Evolutionary conservation across 2,329 filamentous ascomycete genomes (phyloP), one percentile per base, ranked within the genome.

Genomic region (Colletotrichum gigasporum): DNA sequence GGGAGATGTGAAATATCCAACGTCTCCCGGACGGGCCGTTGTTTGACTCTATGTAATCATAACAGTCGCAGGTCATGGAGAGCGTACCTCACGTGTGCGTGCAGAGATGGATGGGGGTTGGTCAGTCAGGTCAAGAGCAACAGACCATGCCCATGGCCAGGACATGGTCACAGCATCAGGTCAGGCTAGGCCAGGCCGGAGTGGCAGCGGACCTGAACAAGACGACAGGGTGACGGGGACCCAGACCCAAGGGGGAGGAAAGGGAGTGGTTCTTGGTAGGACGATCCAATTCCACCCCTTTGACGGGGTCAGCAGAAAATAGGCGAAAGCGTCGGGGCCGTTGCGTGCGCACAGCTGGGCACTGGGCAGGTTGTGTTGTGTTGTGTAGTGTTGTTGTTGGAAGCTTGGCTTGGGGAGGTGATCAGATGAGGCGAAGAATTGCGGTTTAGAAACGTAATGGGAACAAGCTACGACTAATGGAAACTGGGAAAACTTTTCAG

Each of bases 401-500:
- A 47, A 54, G 50, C 44, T 47, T 65, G 48, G 53, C 44, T 51
- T 53, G 34, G 18, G 34, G 26, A 59, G 35, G 57, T 55, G 57
- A 60, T 67, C 56, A 54, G 52, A 62, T 66, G 65, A 63, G 63
- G 65, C 62, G 65, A 63, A 39, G 54, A 48, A 39, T 39, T 48
- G 53, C 50, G 67, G 50, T 65, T 68, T 55, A 59, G 61, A 71
- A 75, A 71, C 69, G 71, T 74, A 75, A 74, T 68, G 59, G 68
- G 68, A 70, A 69, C 62, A 52, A 34, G 9, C 26, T 50, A 39
- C 50, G 62, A 65, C 62, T 65, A 65, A 67, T 61, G 18, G 62
- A 67, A 65, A 67, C 39, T 37, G 55, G 37, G 39, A 65, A 65
- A 65, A 57, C 44, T 57, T 57, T 65, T 63, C 44, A 50, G 30